phyloP scores from a whole-genome alignment of 768 basidiomycete species.

The Boletus rex-veris region DNA sequence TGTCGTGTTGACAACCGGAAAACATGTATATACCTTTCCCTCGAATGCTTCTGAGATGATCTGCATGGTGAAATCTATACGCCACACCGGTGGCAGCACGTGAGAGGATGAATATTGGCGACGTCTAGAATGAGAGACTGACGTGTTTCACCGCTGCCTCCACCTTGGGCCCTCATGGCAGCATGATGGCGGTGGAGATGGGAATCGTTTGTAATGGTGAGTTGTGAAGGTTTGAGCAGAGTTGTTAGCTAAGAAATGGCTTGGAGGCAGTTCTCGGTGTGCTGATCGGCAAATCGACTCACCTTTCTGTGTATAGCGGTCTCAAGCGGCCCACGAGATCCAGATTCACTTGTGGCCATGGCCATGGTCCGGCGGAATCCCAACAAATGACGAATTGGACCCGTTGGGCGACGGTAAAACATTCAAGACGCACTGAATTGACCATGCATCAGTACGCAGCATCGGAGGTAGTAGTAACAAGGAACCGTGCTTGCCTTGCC shows the following conservation, averaged over 20 bases:
- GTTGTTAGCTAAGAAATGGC: conserved; percentile 50
- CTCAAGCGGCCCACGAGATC: conserved; percentile 50
- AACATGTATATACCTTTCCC: conserved; percentile 55
- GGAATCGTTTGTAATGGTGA: conserved; percentile 77
- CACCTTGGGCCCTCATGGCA: conserved; percentile 70
- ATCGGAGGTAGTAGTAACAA: conserved; percentile 9
- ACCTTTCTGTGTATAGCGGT: conserved; percentile 61
- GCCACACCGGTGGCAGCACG: conserved; percentile 18
- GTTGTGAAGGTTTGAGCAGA: conserved; percentile 56
- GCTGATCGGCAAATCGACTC: conserved; percentile 19
- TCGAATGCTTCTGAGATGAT: conserved; percentile 70
- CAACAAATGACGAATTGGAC: conserved; percentile 19
- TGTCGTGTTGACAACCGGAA: conserved; percentile 1
- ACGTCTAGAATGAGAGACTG: conserved; percentile 34
- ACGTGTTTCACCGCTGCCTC: conserved; percentile 79
- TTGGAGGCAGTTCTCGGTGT: conserved; percentile 21
- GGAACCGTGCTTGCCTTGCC: conserved; percentile 11
- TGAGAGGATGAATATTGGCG: conserved; percentile 16
- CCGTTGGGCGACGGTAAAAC: conserved; percentile 22
- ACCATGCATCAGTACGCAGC: conserved; percentile 22
- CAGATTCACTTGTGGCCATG: conserved; percentile 23
- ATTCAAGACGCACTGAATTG: conserved; percentile 19
- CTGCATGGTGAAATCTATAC: conserved; percentile 70
- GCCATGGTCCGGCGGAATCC: conserved; percentile 26
- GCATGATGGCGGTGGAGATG: conserved; percentile 83